Base-by-base conservation (phyloP, 345 rosid genomes). In the Pugionium cornutum region DNA sequence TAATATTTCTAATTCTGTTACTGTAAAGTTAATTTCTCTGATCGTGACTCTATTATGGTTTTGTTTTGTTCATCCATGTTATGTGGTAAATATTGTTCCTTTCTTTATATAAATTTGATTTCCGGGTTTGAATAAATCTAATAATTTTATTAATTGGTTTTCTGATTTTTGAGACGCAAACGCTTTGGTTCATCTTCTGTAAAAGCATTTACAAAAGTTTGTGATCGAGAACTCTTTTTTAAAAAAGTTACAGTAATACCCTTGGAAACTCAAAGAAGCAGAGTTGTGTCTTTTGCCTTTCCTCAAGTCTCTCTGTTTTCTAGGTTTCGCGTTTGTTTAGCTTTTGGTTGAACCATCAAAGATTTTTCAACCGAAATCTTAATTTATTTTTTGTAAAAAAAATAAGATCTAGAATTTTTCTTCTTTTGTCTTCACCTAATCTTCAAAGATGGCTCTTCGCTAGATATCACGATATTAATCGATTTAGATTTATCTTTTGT, bases 231-330 rank as follows among this genome's bases (percentile, higher is more conserved):
- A 34, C 53, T 40, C 29, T 47, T 56, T 62, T 36, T 11, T 18
- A 18, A 18, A n/a, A 51, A 68, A 58, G 18, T 51, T 49, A 68
- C 78, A 9, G 4, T 55, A 47, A 29, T 75, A 75, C 74, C 78
- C 78, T 68, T 54, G 7, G 41, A 48, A 27, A 8, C 42, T 18
- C 18, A 37, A 37, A 49, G 74, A 62, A 49, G 35, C 62, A 65
- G 66, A 9, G 58, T 53, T 32, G 18, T 18, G 18, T 18, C 18
- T 18, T 53, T 60, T 32, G 72, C 56, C 36, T 60, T 58, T 36
- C 25, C 11, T 58, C 7, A 37, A 28, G 18, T 18, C 18, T 53
- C 63, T 73, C 53, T 60, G 63, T 3, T 34, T 34, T 34, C 36
- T 34, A 0, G 36, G 66, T 45, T 51, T 3, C 0, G 18, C 18